phyloP scores from a whole-genome alignment of 495 filamentous ascomycete species.

The Xylaria telfairii region DNA sequence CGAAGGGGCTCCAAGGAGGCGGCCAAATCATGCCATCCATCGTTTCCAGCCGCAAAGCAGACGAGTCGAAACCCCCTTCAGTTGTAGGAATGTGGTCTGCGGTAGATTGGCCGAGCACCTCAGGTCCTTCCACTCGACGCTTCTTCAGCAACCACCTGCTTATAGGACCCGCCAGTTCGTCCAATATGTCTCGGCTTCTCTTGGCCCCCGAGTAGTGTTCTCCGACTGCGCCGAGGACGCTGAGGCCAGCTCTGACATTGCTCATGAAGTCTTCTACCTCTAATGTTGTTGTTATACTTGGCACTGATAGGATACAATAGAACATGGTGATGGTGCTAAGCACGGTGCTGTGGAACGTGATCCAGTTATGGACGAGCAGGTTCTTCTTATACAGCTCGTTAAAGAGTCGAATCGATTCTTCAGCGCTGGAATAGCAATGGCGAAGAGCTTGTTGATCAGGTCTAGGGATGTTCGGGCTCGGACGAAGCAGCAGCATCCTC shows the following conservation, averaged over 20 bases:
- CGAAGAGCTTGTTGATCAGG: constrained; percentile 45
- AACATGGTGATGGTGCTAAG: constrained; percentile 51
- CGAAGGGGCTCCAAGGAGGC: constrained; percentile 15
- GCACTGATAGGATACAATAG: constrained; percentile 50
- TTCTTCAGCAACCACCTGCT: constrained; percentile 46
- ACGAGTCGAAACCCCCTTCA: background rate
- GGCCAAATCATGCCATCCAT: background rate
- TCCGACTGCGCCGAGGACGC: constrained; percentile 54
- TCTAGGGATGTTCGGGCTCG: constrained; percentile 50
- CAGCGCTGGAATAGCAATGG: constrained; percentile 47
- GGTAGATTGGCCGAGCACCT: background rate
- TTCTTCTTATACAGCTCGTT: constrained; percentile 46
- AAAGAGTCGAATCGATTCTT: constrained; percentile 43
- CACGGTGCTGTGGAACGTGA: constrained; percentile 51
- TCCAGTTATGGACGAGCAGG: constrained; percentile 47
- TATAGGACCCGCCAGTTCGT: constrained; percentile 48
- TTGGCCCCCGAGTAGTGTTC: constrained; percentile 55
- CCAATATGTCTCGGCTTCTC: constrained; percentile 51
- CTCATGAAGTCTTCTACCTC: constrained; percentile 49
- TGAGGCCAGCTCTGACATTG: constrained; percentile 46
- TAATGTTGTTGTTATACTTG: constrained; percentile 40
- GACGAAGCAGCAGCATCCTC: constrained; percentile 51
- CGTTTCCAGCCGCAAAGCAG: background rate
- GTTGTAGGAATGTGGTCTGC: background rate
- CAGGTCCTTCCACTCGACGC: background rate